These are phyloP conservation scores for Larix sibirica DNA, from an alignment of 83 land plant species.

Conservation along the genomic window DNA sequence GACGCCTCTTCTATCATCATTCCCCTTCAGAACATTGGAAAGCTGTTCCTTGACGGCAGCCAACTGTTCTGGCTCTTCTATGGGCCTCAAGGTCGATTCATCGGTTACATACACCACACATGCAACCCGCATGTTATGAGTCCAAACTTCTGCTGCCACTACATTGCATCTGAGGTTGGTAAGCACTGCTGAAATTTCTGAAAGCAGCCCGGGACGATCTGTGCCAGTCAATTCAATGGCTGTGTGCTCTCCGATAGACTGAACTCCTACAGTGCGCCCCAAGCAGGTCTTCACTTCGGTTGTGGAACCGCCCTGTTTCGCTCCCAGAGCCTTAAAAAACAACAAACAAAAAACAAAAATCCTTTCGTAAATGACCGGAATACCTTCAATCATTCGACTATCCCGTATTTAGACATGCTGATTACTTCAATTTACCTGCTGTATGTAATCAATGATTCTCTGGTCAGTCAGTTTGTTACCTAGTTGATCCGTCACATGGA, in stretches of 20 bases:
- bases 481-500: conserved; percentile 76
- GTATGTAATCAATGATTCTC: conserved; percentile 51
- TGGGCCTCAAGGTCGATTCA: conserved; percentile 27
- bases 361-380: conserved; percentile 7
- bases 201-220: conserved; percentile 72
- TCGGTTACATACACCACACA: conserved; percentile 61
- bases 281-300: conserved; percentile 22
- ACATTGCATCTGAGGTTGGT: conserved; percentile 57
- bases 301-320: conserved; percentile 20
- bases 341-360: neutral
- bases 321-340: conserved; percentile 38
- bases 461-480: conserved; percentile 64
- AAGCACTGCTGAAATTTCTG: conserved; percentile 73
- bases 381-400: neutral
- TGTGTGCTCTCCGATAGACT: conserved; percentile 41
- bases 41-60: conserved; percentile 50
- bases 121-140: conserved; percentile 62
- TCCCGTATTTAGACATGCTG: neutral
- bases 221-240: conserved; percentile 59
- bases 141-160: conserved; percentile 68
- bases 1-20: conserved; percentile 32
- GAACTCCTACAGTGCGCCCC: conserved; percentile 42
- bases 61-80: conserved; percentile 38
- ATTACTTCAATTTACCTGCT: conserved; percentile 39
- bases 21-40: conserved; percentile 57